These are phyloP conservation scores for Tagetes patula DNA, from an alignment of 129 eudicot genomes.

Conservation along the genomic window DNA sequence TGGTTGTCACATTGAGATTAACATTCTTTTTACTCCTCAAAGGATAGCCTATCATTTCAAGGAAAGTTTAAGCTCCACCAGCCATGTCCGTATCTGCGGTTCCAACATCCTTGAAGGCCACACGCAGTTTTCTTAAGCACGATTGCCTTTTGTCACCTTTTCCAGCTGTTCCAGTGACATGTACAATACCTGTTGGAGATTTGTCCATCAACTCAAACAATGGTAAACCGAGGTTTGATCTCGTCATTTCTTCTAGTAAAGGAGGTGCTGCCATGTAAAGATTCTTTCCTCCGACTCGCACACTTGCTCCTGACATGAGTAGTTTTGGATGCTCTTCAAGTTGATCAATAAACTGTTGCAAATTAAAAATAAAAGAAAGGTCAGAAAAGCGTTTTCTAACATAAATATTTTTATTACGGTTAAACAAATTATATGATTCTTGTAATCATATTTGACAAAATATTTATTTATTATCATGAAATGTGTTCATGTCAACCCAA, in stretches of 20 bases:
- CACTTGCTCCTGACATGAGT: constrained; percentile 65
- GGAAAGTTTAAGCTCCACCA: constrained; percentile 55
- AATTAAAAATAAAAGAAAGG: not conserved
- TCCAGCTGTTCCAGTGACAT: constrained; percentile 72
- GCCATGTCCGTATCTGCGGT: constrained; percentile 74
- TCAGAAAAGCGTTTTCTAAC: not conserved
- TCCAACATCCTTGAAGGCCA: constrained; percentile 67
- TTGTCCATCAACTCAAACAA: constrained; percentile 70
- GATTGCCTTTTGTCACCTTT: constrained; percentile 61
- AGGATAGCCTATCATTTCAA: too few species aligned
- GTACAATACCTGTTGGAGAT: constrained; percentile 50
- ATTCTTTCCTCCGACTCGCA: constrained; percentile 57
- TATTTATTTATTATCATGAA: not conserved
- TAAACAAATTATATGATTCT: not conserved
- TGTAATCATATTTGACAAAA: not conserved
- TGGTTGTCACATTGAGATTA: too few species aligned
- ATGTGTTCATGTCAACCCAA: not conserved
- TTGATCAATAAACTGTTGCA: constrained; percentile 71
- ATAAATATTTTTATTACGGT: not conserved
- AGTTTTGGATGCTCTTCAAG: constrained; percentile 78
- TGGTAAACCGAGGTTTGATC: constrained; percentile 61
- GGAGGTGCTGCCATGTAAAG: constrained; percentile 95
- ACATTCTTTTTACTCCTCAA: too few species aligned
- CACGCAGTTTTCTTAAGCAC: constrained; percentile 60
- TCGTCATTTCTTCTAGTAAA: constrained; percentile 77